Evolutionary conservation across 1,284 basidiomycete species (phyloP).

Genomic region (Cryptococcus floricola): DNA sequence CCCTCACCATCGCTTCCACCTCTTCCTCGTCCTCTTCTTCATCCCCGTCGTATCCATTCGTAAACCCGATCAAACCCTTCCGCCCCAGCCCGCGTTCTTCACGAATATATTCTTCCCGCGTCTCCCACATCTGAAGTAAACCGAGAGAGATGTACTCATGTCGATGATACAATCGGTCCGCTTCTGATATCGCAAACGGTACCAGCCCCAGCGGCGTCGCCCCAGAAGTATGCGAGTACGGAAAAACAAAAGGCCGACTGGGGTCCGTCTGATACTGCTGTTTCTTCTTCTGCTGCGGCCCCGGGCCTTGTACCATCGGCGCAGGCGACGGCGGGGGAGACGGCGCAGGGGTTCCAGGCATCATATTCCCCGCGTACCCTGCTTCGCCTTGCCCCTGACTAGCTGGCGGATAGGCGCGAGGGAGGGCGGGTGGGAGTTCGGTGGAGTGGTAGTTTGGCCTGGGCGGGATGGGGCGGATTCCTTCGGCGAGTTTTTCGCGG

Average conservation of each 20-base stretch:
- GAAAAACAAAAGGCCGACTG: conserved; percentile 88
- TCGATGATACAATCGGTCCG: conserved; percentile 80
- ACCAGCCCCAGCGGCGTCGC: conserved; percentile 55
- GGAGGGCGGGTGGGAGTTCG: conserved; percentile 30
- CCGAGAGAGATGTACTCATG: conserved; percentile 89
- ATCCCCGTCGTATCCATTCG: conserved; percentile 21
- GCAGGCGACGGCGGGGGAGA: conserved; percentile 76
- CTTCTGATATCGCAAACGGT: conserved; percentile 93
- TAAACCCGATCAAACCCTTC: conserved; percentile 58
- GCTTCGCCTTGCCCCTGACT: not conserved
- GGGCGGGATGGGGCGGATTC: conserved; percentile 86
- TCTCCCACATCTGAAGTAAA: conserved; percentile 90
- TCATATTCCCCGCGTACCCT: conserved; percentile 11
- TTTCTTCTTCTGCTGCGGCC: conserved; percentile 66
- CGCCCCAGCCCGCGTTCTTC: conserved; percentile 79
- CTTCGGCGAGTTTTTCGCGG: conserved; percentile 70
- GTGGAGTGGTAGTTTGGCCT: conserved; percentile 76
- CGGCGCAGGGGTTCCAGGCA: conserved; percentile 80
- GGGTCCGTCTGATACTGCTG: conserved; percentile 99
- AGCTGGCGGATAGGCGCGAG: conserved; percentile 13
- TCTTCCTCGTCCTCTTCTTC: conserved; percentile 44
- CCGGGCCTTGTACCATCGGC: conserved; percentile 51
- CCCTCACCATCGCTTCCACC: conserved; percentile 57
- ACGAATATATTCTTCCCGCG: conserved; percentile 89
- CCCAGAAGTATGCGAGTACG: conserved; percentile 63